Percentiles rank a stretch among this genome's conserved stretches.
Conservation (phyloP, 495 filamentous ascomycete species). For the Neurospora intermedia region DNA sequence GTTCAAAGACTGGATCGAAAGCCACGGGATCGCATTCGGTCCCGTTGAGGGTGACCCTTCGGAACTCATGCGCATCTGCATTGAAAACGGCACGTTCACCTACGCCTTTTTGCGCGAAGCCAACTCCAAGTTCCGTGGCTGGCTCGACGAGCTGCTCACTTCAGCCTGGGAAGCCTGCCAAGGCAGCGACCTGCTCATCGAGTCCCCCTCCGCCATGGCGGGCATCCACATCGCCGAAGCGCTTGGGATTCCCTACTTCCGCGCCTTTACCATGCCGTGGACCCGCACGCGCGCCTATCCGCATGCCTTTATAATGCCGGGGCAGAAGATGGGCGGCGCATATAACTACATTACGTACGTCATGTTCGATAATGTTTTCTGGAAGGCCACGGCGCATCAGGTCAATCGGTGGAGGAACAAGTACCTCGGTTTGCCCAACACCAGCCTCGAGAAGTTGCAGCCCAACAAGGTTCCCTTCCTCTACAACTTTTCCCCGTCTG, state of each 20-base stretch:
- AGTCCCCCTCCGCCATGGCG: conserved; percentile 94
- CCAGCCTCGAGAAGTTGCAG: conserved; percentile 83
- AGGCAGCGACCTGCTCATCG: conserved; percentile 80
- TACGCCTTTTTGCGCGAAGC: conserved; percentile 82
- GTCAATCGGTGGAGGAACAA: conserved; percentile 89
- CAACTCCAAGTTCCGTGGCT: conserved; percentile 79
- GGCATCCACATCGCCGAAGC: conserved; percentile 99
- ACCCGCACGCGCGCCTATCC: conserved; percentile 91
- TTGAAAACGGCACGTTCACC: conserved; percentile 97
- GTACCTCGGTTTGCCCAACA: conserved; percentile 65
- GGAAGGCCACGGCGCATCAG: conserved; percentile 84
- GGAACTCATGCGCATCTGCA: conserved; percentile 90
- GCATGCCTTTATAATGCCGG: conserved; percentile 92
- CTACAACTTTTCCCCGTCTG: conserved; percentile 91
- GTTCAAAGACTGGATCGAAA: conserved; percentile 79
- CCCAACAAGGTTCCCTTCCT: conserved; percentile 93
- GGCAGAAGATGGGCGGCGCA: conserved; percentile 83
- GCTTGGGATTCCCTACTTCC: conserved; percentile 86
- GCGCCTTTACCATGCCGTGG: conserved; percentile 99
- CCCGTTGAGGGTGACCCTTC: conserved; percentile 84
- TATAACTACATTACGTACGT: conserved; percentile 96
- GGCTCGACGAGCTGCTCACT: conserved; percentile 78
- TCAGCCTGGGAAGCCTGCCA: conserved; percentile 84
- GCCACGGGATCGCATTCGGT: conserved; percentile 86
- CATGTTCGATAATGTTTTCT: conserved; percentile 95